Evolutionary conservation across 116 monocot species (phyloP).

Genomic region (Papilionanthe hybrid): DNA sequence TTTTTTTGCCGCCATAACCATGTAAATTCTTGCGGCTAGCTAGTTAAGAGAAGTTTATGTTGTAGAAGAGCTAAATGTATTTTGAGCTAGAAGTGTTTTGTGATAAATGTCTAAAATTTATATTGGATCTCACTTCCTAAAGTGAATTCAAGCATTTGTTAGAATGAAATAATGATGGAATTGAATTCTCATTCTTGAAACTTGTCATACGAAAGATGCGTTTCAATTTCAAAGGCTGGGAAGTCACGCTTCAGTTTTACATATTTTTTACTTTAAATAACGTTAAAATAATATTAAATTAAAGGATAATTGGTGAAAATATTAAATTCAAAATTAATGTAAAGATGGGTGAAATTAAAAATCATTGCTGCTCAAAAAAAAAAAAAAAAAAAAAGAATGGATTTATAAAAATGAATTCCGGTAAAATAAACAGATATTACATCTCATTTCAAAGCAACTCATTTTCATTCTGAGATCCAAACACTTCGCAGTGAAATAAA

Average conservation of each 20-base stretch:
- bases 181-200: neutral
- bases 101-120: neutral
- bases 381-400: neutral
- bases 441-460: neutral
- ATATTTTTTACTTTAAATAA: neutral
- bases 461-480: too few species aligned
- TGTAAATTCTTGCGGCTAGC: neutral
- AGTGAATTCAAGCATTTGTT: neutral
- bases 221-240: neutral
- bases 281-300: neutral
- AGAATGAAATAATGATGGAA: neutral
- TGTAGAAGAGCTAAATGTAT: neutral
- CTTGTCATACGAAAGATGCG: neutral
- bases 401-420: neutral
- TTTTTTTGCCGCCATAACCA: too few species aligned
- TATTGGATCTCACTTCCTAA: neutral
- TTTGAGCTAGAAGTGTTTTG: neutral
- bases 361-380: neutral
- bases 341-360: neutral
- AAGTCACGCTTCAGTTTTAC: neutral
- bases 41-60: neutral
- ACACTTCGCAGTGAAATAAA: too few species aligned
- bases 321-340: neutral
- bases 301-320: neutral
- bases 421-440: neutral